Evolutionary conservation across 352 stramenopile genomes (phyloP), one percentile per base, ranked within the genome.

Genomic region (Blastocystis sp.): DNA sequence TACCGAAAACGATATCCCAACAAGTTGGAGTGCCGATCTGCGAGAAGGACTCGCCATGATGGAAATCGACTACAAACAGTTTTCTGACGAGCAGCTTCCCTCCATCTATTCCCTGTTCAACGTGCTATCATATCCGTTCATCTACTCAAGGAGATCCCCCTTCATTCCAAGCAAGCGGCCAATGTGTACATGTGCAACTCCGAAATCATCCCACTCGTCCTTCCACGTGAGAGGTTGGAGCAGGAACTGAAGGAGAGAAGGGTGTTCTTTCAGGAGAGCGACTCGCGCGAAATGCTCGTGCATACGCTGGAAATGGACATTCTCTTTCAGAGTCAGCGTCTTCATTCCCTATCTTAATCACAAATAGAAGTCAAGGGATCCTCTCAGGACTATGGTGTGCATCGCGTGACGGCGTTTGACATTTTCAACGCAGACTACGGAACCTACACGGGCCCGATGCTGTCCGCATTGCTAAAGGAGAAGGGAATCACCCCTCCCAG

Each of bases 241-340:
- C 40, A 43, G 2, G 14, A 71, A 43, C 23, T 71, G 14, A 71
- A 38, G 23, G n/a, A 21, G 23, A 71, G 64, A 41, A 38, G 43
- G 14, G 64, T 71, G 28, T 71, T 48, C 48, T 71, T 71, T 38
- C 40, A 71, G 23, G 64, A 71, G 14, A 9, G 3, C 64, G 64
- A 71, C 48, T 40, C 64, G 5, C 34, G 64, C 10, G 64, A 71
- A 2, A 41, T 38, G 11, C 43, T 71, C 28, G 43, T 71, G 21
- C 64, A 71, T 38, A n/a, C 48, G 23, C 64, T 71, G 0, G 64
- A 71, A 71, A 71, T 38, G 64, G 64, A 71, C 48, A 71, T 71
- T 43, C 23, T 71, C 7, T 38, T 71, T 38, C 34, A 2, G 48
- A 71, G 23, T 38, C 40, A 41, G 0, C 23, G 64, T 71, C 7